Evolutionary conservation across 768 basidiomycete genomes (phyloP).

Genomic region (Cystobasidium ongulense): DNA sequence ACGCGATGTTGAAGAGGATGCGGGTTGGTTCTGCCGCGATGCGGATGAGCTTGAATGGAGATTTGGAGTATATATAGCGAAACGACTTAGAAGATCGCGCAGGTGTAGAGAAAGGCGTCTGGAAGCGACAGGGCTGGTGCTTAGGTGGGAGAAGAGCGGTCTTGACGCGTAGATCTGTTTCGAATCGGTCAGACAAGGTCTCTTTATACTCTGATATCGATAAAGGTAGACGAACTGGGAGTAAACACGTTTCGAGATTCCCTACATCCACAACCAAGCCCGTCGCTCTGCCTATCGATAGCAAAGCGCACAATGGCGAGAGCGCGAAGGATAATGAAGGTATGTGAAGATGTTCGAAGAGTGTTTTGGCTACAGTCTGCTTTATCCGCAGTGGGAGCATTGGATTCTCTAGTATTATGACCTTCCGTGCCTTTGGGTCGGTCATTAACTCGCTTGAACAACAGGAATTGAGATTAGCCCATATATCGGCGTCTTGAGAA

Average conservation of each 20-base stretch:
- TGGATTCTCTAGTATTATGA: slow-evolving; percentile 85
- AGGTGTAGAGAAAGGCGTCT: slow-evolving; percentile 68
- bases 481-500: no score
- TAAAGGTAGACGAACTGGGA: slow-evolving; percentile 53
- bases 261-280: slow-evolving; percentile 91
- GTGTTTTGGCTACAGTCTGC: slow-evolving; percentile 69
- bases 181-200: background rate
- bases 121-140: slow-evolving; percentile 83
- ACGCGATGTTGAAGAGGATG: slow-evolving; percentile 55
- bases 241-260: slow-evolving; percentile 74
- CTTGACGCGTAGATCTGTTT: slow-evolving; percentile 77
- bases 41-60: slow-evolving; percentile 44
- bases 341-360: slow-evolving; percentile 87
- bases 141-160: slow-evolving; percentile 72
- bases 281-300: slow-evolving; percentile 79
- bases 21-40: background rate
- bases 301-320: slow-evolving; percentile 71
- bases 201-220: background rate
- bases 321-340: slow-evolving; percentile 90
- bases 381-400: slow-evolving; percentile 78
- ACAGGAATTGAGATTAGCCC: no score
- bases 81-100: slow-evolving; percentile 68
- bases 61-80: slow-evolving; percentile 76
- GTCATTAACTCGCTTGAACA: slow-evolving; percentile 57
- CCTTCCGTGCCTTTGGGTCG: slow-evolving; percentile 89